Conservation (phyloP, 2,329 filamentous ascomycete species). For the Stagonosporopsis chrysanthemi region DNA sequence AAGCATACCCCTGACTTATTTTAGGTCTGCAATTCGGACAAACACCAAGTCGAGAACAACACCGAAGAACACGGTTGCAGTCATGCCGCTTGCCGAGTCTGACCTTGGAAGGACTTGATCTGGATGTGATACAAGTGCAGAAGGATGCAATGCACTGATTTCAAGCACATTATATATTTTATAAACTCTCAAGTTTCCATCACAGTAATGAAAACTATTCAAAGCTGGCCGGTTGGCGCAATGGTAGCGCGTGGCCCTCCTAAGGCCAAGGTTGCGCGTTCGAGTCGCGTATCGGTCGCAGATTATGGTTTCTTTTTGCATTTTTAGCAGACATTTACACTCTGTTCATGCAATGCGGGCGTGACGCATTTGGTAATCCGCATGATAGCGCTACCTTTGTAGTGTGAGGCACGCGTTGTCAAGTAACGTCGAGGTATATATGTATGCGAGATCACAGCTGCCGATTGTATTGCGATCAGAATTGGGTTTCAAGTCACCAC, state of each 20-base stretch:
- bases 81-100: not conserved
- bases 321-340: too few relatives aligned
- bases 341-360: too few relatives aligned
- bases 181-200: conserved; percentile 2
- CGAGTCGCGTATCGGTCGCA: conserved; percentile 49
- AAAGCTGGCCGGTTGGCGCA: conserved; percentile 45
- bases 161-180: not conserved
- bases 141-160: too few relatives aligned
- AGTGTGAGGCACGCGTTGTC: too few relatives aligned
- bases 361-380: too few relatives aligned
- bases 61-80: not conserved
- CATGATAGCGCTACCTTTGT: too few relatives aligned
- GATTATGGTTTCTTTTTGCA: too few relatives aligned
- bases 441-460: too few relatives aligned
- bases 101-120: not conserved
- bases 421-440: too few relatives aligned
- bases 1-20: conserved; percentile 2
- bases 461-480: too few relatives aligned
- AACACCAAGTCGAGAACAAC: not conserved
- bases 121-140: too few relatives aligned
- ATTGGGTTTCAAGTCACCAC: too few relatives aligned
- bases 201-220: conserved; percentile 14
- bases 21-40: not conserved
- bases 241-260: conserved; percentile 52
- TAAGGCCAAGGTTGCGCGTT: conserved; percentile 51